Evolutionary conservation across 345 rosid genomes (phyloP).

Genomic region (Jatropha curcas): DNA sequence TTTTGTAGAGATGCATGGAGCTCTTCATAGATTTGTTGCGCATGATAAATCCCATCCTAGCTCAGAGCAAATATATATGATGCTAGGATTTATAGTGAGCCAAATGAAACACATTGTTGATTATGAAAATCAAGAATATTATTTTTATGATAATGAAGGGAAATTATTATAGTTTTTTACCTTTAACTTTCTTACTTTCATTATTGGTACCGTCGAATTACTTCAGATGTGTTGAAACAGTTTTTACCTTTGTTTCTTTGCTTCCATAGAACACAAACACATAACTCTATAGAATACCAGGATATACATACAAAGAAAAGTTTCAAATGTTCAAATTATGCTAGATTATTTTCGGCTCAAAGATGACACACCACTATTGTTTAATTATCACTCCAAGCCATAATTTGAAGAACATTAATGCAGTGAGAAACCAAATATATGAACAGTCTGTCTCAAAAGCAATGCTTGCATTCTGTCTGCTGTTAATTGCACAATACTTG

Average conservation of each 20-base stretch:
- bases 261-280: too few relatives aligned
- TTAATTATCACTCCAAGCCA: constrained; percentile 1
- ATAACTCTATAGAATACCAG: too few relatives aligned
- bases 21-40: constrained; percentile 60
- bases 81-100: constrained; percentile 39
- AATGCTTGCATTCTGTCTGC: background rate
- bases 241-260: too few relatives aligned
- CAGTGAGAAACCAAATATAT: constrained; percentile 4
- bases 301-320: too few relatives aligned
- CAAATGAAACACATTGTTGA: constrained; percentile 44
- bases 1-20: constrained; percentile 49
- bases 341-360: background rate
- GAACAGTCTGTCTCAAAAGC: background rate
- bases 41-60: constrained; percentile 56
- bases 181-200: too few relatives aligned
- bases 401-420: background rate
- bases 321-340: too few relatives aligned
- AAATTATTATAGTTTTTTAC: background rate
- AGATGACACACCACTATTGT: background rate
- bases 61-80: constrained; percentile 40
- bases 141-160: background rate
- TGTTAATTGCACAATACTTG: background rate
- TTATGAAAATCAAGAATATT: constrained; percentile 21
- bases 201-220: too few relatives aligned
- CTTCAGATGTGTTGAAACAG: too few relatives aligned